Conservation (phyloP, 805 yeast genomes). For the Teunomyces barrocoloradensis region DNA sequence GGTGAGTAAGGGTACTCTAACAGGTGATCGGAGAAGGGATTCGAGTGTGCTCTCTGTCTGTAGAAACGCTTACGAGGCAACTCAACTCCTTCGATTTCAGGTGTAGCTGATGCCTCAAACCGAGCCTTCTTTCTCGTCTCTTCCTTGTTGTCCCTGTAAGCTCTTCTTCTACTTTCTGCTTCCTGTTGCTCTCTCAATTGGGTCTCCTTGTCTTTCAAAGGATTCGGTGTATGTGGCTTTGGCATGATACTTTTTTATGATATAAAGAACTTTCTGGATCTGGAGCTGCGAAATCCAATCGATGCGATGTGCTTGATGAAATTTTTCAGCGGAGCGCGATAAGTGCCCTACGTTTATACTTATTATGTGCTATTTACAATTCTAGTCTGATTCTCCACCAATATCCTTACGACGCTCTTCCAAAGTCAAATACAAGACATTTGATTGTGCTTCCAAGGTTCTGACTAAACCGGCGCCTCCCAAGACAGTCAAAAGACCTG, state of each 20-base stretch:
- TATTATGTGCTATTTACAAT: not conserved
- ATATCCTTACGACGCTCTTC: constrained; percentile 56
- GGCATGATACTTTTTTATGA: not conserved
- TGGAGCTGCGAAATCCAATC: not conserved
- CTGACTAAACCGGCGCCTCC: constrained; percentile 89
- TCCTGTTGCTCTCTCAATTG: constrained; percentile 21
- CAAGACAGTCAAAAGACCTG: constrained; percentile 75
- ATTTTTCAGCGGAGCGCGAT: constrained; percentile 6
- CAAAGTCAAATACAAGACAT: constrained; percentile 69
- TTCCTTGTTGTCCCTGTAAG: constrained; percentile 49
- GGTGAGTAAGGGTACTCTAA: constrained; percentile 86
- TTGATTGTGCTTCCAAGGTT: constrained; percentile 71
- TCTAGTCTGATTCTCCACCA: constrained; percentile 14
- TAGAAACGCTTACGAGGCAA: constrained; percentile 85
- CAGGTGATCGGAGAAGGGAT: constrained; percentile 94
- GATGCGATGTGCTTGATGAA: constrained; percentile 2
- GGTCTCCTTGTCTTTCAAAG: constrained; percentile 14
- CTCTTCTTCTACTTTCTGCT: constrained; percentile 43
- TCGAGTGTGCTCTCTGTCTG: constrained; percentile 96
- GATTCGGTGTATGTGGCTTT: constrained; percentile 4
- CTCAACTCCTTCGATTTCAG: constrained; percentile 34
- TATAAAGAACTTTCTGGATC: too few relatives aligned
- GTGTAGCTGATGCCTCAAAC: constrained; percentile 32
- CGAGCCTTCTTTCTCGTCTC: constrained; percentile 44
- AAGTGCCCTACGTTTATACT: not conserved